phyloP scores from a whole-genome alignment of 148 eudicot species.

The Vaccinium macrocarpon region DNA sequence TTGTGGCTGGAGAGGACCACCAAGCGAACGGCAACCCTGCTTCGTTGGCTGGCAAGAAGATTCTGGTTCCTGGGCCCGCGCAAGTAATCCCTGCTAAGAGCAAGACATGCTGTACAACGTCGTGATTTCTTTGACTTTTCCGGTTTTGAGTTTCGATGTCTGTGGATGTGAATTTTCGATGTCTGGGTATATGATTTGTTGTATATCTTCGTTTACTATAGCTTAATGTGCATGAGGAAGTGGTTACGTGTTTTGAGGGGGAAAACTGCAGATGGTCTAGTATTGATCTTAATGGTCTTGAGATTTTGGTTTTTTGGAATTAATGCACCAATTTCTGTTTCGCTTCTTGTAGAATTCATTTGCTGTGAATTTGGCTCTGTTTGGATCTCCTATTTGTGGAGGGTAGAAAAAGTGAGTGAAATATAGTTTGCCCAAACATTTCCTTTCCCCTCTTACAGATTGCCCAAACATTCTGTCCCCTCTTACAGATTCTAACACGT shows the following conservation, averaged over 20 bases:
- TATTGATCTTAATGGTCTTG: neutral
- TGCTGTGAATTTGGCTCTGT: neutral
- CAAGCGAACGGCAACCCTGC: constrained; percentile 48
- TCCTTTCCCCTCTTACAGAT: neutral
- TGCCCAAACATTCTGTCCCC: neutral
- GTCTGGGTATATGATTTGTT: constrained; percentile 12
- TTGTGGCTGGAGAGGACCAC: constrained; percentile 51
- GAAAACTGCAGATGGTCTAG: neutral
- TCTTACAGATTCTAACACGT: neutral
- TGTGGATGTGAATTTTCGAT: neutral
- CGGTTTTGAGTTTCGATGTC: constrained; percentile 9
- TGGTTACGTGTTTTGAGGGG: constrained; percentile 8
- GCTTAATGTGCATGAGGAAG: constrained; percentile 13
- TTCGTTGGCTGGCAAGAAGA: constrained; percentile 58
- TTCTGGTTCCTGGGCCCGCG: constrained; percentile 64
- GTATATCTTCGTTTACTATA: constrained; percentile 11
- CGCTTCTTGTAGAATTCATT: neutral
- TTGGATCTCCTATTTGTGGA: neutral
- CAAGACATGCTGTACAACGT: constrained; percentile 48
- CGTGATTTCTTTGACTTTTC: constrained; percentile 14
- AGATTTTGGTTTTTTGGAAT: neutral
- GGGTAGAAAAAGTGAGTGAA: neutral
- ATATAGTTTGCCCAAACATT: neutral
- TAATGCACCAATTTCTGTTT: neutral
- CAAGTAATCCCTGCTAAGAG: constrained; percentile 59